These are phyloP conservation scores for Neurospora africana DNA, from an alignment of 495 filamentous ascomycete species.

Conservation along the genomic window DNA sequence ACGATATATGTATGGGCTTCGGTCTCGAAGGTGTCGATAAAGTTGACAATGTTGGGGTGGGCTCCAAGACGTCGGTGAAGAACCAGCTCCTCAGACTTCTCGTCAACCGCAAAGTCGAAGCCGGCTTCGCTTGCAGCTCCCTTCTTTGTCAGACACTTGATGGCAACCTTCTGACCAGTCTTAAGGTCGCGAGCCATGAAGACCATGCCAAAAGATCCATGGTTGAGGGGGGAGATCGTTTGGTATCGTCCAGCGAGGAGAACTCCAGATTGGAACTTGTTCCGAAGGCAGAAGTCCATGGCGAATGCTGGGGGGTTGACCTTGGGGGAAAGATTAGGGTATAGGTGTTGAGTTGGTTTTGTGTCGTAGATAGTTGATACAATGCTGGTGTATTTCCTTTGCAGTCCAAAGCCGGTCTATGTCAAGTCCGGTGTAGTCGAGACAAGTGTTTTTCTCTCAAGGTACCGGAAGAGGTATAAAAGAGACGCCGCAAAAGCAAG, in stretches of 20 bases:
- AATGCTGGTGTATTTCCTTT: constrained; percentile 16
- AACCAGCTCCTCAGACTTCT: constrained; percentile 76
- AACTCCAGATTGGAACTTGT: constrained; percentile 60
- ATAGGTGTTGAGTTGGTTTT: constrained; percentile 6
- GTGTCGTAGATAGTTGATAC: constrained; percentile 24
- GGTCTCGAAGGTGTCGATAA: constrained; percentile 87
- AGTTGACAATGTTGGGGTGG: constrained; percentile 89
- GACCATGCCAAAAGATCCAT: constrained; percentile 97
- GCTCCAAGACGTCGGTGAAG: constrained; percentile 67
- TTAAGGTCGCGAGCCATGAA: constrained; percentile 74
- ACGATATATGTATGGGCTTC: constrained; percentile 82
- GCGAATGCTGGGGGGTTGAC: constrained; percentile 21
- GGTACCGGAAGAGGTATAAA: constrained; percentile 5
- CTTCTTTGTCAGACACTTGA: constrained; percentile 88
- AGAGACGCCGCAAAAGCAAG: constrained; percentile 15
- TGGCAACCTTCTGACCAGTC: constrained; percentile 71
- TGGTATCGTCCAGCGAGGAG: constrained; percentile 78
- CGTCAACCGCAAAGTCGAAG: constrained; percentile 55
- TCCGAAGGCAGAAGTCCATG: constrained; percentile 68
- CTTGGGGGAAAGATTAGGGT: constrained; percentile 19
- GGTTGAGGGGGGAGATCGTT: constrained; percentile 87
- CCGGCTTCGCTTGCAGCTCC: constrained; percentile 42
- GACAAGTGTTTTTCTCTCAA: constrained; percentile 8
- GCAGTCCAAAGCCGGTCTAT: constrained; percentile 32
- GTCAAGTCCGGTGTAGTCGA: constrained; percentile 20